Evolutionary conservation across 169 alveolate species (phyloP), one percentile per base, ranked within the genome.

Genomic region (Eimeria nieschulzi): DNA sequence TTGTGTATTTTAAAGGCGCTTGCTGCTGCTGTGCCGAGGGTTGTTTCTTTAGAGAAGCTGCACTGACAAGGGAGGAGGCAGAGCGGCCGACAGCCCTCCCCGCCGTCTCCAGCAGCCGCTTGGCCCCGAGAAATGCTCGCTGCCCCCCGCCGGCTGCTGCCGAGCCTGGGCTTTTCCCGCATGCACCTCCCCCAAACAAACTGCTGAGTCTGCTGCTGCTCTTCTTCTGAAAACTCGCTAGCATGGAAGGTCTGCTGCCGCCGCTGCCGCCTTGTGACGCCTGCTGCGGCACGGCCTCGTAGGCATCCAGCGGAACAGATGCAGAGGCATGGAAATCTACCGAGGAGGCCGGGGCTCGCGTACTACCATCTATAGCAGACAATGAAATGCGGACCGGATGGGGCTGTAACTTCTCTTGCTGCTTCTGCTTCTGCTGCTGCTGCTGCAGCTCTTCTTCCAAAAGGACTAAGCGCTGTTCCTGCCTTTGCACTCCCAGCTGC

Each of bases 61-160:
- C 68, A 59, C 68, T 19, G n/a, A 19, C 68, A 17, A 66, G 76
- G 12, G 76, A 66, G 12, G 76, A 66, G 7, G 26, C 76, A 17
- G 76, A 26, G 12, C 21, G 76, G 39, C 51, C 17, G 15, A 66
- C 15, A 9, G 39, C 76, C 25, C 23, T 66, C 12, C 76, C 26
- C 46, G 76, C 76, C 23, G 17, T 66, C 46, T 21, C 12, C 25
- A 66, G 76, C 15, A 66, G 76, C 21, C 76, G 76, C 76, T 66
- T 66, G 12, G 76, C 76, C 39, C 76, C 76, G 46, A 19, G 51
- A 13, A 66, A 66, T 21, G 76, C 76, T 26, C 39, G 25, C 39
- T 66, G 76, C 25, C 39, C 46, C 51, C 76, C 76, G 6, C 23
- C 76, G 17, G 76, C 76, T 33, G 46, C 46, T 33, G 46, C 46